These are phyloP conservation scores for Pelargonium australe DNA, from an alignment of 441 rosid species.

Conservation along the genomic window DNA sequence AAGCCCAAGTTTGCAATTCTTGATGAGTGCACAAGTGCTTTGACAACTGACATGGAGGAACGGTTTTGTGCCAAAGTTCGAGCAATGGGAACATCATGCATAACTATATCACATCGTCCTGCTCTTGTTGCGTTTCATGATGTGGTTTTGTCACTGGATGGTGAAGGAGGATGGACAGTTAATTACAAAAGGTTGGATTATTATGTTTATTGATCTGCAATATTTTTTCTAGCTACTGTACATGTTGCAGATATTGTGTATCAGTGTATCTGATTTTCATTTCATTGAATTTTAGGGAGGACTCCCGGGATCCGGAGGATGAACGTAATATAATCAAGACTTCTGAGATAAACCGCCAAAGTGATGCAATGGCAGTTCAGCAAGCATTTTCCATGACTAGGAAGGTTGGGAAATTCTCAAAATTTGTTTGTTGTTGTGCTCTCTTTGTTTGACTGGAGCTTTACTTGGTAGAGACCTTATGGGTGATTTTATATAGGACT, in stretches of 20 bases:
- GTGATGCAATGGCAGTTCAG: slow-evolving; percentile 88
- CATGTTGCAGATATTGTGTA: slow-evolving; percentile 11
- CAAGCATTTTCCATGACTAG: slow-evolving; percentile 65
- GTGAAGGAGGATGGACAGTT: slow-evolving; percentile 96
- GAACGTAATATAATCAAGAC: slow-evolving; percentile 32
- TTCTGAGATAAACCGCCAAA: slow-evolving; percentile 64
- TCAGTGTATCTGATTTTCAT: slow-evolving; percentile 15
- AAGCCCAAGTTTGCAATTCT: slow-evolving; percentile 99
- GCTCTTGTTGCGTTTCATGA: slow-evolving; percentile 98
- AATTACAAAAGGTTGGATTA: slow-evolving; percentile 64
- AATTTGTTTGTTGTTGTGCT: slow-evolving; percentile 9
- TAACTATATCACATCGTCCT: slow-evolving; percentile 98
- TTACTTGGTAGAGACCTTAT: slow-evolving; percentile 20
- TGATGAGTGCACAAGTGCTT: slow-evolving; percentile 99
- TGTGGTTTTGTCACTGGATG: slow-evolving; percentile 90
- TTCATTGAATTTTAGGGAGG: slow-evolving; percentile 50
- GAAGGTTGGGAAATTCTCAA: slow-evolving; percentile 40
- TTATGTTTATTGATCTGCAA: slow-evolving; percentile 16
- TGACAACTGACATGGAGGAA: slow-evolving; percentile 99
- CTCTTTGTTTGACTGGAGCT: slow-evolving; percentile 7
- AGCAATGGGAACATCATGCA: slow-evolving; percentile 99
- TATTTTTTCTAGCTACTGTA: slow-evolving; percentile 9
- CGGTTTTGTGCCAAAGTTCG: slow-evolving; percentile 91
- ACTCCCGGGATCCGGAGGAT: slow-evolving; percentile 35
- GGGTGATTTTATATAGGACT: slow-evolving; percentile 41